Conservation (phyloP, 306 rosid species). For the Begonia peltatifolia region DNA sequence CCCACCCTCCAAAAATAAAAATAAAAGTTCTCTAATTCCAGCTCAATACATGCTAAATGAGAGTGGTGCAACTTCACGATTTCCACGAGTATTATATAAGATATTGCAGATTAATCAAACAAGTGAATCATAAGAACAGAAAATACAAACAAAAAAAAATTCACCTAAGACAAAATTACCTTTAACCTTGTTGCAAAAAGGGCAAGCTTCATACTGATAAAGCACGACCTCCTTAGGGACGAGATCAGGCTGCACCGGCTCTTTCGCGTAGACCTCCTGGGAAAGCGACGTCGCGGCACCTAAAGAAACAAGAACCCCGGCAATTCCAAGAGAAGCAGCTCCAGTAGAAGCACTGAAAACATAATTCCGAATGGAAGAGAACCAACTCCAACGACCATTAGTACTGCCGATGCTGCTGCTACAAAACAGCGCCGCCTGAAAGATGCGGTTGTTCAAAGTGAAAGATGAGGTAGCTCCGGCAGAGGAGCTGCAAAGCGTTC, state of each 20-base stretch:
- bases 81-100: too few species aligned
- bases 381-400: constrained; percentile 20
- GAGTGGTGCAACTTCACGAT: too few species aligned
- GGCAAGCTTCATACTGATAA: constrained; percentile 90
- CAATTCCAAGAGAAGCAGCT: constrained; percentile 26
- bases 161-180: constrained; percentile 20
- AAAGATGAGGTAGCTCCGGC: constrained; percentile 13
- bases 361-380: constrained; percentile 21
- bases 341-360: constrained; percentile 11
- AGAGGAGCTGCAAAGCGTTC: constrained; percentile 36
- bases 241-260: constrained; percentile 40
- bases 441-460: constrained; percentile 25
- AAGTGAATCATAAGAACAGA: background rate
- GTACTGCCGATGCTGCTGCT: constrained; percentile 13
- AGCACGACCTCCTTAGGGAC: constrained; percentile 69
- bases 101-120: too few species aligned
- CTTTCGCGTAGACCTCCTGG: constrained; percentile 64
- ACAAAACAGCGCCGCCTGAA: constrained; percentile 40
- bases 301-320: constrained; percentile 33
- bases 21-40: too few species aligned
- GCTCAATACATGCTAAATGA: too few species aligned
- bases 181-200: constrained; percentile 91
- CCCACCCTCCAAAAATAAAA: too few species aligned
- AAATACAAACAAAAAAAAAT: background rate
- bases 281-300: constrained; percentile 23